Evolutionary conservation across 441 rosid species (phyloP).

Genomic region (Gossypium davidsonii): DNA sequence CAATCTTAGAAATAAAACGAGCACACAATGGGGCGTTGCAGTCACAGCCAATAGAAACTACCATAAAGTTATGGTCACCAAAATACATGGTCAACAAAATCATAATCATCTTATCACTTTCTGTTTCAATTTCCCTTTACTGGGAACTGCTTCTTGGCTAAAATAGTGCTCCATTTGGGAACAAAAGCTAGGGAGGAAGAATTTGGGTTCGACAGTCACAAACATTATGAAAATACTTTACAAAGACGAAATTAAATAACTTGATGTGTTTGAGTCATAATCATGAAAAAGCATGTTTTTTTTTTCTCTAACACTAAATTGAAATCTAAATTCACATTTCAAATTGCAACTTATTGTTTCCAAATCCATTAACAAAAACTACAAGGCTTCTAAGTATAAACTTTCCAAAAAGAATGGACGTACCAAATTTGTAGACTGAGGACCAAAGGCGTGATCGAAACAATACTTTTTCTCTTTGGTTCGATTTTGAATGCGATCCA

Average conservation of each 20-base stretch:
- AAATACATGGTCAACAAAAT: not conserved
- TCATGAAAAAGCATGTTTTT: not conserved
- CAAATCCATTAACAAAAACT: not conserved
- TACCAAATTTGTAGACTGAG: conserved; percentile 68
- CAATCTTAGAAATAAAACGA: not conserved
- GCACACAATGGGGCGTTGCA: not conserved
- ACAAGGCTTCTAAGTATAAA: not conserved
- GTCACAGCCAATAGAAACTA: not conserved
- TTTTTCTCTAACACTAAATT: not conserved
- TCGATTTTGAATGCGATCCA: conserved; percentile 71
- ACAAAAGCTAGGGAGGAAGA: not conserved
- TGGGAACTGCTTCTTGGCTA: not conserved
- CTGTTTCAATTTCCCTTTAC: not conserved
- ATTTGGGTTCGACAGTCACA: not conserved
- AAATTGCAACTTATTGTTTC: not conserved
- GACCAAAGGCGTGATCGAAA: conserved; percentile 73
- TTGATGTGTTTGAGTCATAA: not conserved
- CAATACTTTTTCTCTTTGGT: conserved; percentile 73
- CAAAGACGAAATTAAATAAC: not conserved
- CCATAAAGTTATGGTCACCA: not conserved
- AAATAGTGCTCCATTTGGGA: not conserved
- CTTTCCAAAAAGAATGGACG: not conserved
- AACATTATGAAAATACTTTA: not conserved
- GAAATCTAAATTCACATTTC: not conserved
- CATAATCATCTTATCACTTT: not conserved